A percentile compares a stretch with the other conserved stretches of the same genome.
These are phyloP conservation scores for Pseudopithomyces chartarum DNA, from an alignment of 2,329 filamentous ascomycete species.

Conservation along the genomic window DNA sequence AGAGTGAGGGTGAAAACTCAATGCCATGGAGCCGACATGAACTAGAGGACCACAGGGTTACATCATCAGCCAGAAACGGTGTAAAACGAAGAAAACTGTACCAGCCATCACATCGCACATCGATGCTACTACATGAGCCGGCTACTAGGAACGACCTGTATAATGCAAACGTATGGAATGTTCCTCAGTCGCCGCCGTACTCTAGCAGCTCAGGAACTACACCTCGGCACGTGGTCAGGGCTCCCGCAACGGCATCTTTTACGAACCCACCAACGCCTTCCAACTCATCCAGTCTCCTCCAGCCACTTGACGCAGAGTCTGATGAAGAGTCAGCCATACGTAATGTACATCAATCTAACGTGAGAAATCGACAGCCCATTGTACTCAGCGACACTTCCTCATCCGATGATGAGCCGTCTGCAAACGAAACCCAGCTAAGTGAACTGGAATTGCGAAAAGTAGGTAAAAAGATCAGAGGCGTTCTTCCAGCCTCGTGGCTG, in stretches of 20 bases:
- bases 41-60: constrained; percentile 8
- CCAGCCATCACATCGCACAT: constrained; percentile 15
- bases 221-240: constrained; percentile 7
- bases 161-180: constrained; percentile 37
- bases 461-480: constrained; percentile 52
- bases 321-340: constrained; percentile 28
- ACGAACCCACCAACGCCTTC: constrained; percentile 38
- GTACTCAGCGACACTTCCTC: constrained; percentile 26
- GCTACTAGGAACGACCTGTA: constrained; percentile 8
- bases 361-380: constrained; percentile 20
- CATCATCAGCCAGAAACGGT: constrained; percentile 20
- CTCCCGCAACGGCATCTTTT: constrained; percentile 9
- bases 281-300: constrained; percentile 34
- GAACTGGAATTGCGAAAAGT: constrained; percentile 41
- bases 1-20: constrained; percentile 10
- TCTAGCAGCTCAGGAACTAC: constrained; percentile 33
- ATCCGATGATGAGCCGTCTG: constrained; percentile 23
- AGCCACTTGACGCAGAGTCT: constrained; percentile 16
- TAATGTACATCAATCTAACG: constrained; percentile 17
- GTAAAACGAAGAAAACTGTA: constrained; percentile 30
- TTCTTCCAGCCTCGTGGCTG: constrained; percentile 57
- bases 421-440: constrained; percentile 35
- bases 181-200: constrained; percentile 51
- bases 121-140: constrained; percentile 11
- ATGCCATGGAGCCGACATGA: constrained; percentile 6